Percentiles rank a stretch among this genome's conserved stretches.
These are phyloP conservation scores for Sarcomyxa edulis DNA, from an alignment of 768 basidiomycete species.

Conservation along the genomic window DNA sequence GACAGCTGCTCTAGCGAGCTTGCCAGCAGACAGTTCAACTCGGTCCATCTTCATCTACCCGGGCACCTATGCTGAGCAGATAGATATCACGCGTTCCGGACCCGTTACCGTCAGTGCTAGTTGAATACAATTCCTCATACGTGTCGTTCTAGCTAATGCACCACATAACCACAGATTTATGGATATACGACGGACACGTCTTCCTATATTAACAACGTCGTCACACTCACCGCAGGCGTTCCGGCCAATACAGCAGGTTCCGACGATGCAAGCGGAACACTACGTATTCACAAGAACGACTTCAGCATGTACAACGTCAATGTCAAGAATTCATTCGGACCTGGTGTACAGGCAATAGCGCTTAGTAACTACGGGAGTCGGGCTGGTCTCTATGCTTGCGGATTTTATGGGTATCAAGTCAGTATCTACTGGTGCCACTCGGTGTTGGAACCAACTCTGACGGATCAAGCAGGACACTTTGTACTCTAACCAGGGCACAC, in stretches of 20 bases:
- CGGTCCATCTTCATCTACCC: conserved; percentile 42
- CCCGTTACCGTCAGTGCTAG: conserved; percentile 28
- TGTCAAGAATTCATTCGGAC: conserved; percentile 41
- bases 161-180: conserved; percentile 39
- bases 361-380: conserved; percentile 44
- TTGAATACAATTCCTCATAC: not conserved
- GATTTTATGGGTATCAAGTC: conserved; percentile 44
- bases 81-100: conserved; percentile 39
- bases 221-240: conserved; percentile 30
- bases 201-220: conserved; percentile 33
- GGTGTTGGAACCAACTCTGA: no score
- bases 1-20: conserved; percentile 32
- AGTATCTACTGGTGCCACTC: conserved; percentile 39
- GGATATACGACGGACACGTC: conserved; percentile 38
- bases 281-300: conserved; percentile 42
- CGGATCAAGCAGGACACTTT: no score
- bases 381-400: conserved; percentile 40
- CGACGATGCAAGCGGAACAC: conserved; percentile 42
- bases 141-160: no score
- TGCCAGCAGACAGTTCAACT: conserved; percentile 33
- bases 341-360: conserved; percentile 42
- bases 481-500: conserved; percentile 35
- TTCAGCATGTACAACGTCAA: conserved; percentile 48
- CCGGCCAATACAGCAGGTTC: conserved; percentile 32
- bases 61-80: conserved; percentile 39